Evolutionary conservation across 345 rosid genomes (phyloP), one percentile per base, ranked within the genome.

Genomic region (Moricandia moricandioides): DNA sequence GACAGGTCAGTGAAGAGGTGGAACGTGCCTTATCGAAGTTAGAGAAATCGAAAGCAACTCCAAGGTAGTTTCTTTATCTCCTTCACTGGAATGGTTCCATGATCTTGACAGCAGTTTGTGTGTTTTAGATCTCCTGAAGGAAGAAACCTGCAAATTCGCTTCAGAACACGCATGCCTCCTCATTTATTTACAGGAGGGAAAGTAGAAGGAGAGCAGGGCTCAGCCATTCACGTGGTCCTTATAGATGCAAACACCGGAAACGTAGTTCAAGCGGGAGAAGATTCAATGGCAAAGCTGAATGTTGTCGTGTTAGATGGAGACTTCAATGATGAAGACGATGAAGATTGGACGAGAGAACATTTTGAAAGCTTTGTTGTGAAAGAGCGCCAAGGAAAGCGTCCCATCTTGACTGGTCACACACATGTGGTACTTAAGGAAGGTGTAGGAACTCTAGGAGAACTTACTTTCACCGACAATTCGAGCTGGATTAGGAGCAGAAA

Each of bases 401-500:
- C 98, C 4, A 81, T 94, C 16, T 78, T 94, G 68, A 94, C 93
- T 0, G 97, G 98, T 69, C 97, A 91, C 17, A 84, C 88, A 31
- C 95, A 84, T 74, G 82, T 91, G 63, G 69, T 54, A 31, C 90
- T 94, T 70, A 88, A 88, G 80, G 97, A 90, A 70, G 98, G 98
- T 5, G 83, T 91, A 33, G 97, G 96, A 78, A 91, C 88, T 69
- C 84, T 94, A 24, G 97, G 97, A 33, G 93, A 91, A 59, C 89
- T 94, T 74, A 83, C 83, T 72, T 94, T 94, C 68, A 91, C 91
- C 0, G 98, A 94, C 64, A 94, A 94, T 79, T 94, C 98, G 33
- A 94, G 97, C 76, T 94, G 98, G 98, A 94, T 91, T 58, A 85
- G 97, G 75, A 89, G 98, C 88, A 82, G 97, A 79, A 94, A 94